Conservation (phyloP, 352 stramenopile genomes). For the Blastocystis sp. region DNA sequence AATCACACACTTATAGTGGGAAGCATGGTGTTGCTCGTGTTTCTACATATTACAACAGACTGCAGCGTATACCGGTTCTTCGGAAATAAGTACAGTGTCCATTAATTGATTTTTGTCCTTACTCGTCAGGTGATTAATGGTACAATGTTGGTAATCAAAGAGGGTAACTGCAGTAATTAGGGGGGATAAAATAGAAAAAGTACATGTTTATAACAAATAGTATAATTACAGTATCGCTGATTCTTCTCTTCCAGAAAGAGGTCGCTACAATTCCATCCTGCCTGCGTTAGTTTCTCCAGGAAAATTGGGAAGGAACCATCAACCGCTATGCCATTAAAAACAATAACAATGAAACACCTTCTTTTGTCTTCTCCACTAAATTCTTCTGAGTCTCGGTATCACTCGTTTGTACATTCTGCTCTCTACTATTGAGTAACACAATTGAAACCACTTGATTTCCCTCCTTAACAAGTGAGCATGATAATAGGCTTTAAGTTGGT, state of each 20-base stretch:
- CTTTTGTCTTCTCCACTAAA: not conserved
- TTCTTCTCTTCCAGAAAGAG: slow-evolving; percentile 56
- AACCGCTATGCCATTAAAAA: not conserved
- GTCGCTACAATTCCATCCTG: not conserved
- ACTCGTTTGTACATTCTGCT: not conserved
- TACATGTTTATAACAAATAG: not conserved
- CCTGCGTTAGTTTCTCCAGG: not conserved
- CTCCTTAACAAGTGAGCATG: not conserved
- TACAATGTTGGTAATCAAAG: not conserved
- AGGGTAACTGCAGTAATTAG: not conserved
- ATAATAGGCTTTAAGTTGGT: slow-evolving; percentile 30
- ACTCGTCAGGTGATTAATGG: not conserved
- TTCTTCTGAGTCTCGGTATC: not conserved
- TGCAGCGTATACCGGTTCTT: not conserved
- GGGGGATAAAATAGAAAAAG: not conserved
- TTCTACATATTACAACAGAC: not conserved
- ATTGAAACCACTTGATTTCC: not conserved
- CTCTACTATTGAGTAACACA: not conserved
- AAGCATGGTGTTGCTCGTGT: not conserved
- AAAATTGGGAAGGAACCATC: not conserved
- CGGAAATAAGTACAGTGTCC: not conserved
- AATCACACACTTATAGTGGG: not conserved
- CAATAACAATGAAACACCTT: not conserved
- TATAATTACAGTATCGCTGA: not conserved
- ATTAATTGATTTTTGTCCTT: not conserved